A percentile compares a stretch with the other conserved stretches of the same genome.
Evolutionary conservation across 805 yeast genomes (phyloP).

Genomic region (Limtongia smithiae): DNA sequence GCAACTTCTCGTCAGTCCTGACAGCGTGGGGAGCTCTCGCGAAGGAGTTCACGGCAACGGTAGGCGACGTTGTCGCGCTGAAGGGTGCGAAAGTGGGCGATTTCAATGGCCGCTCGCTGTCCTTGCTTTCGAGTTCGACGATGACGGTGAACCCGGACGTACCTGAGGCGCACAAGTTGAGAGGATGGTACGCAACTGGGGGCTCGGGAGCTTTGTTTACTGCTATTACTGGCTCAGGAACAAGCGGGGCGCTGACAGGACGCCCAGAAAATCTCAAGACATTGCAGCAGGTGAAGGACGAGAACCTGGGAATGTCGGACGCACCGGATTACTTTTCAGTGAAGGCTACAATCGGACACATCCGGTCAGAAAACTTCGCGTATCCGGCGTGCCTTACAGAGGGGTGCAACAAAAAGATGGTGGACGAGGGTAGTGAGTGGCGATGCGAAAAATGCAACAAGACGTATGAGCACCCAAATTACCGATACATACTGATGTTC

Average conservation of each 20-base stretch:
- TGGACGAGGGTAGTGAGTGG: slow-evolving; percentile 71
- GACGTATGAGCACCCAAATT: slow-evolving; percentile 62
- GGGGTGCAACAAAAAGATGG: slow-evolving; percentile 79
- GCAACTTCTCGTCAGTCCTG: slow-evolving; percentile 67
- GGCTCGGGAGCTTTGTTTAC: slow-evolving; percentile 62
- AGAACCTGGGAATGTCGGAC: slow-evolving; percentile 67
- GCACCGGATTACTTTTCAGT: slow-evolving; percentile 73
- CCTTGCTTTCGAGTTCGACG: slow-evolving; percentile 75
- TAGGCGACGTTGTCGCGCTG: slow-evolving; percentile 76
- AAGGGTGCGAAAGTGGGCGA: slow-evolving; percentile 88
- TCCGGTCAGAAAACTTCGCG: slow-evolving; percentile 71
- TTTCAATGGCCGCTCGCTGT: slow-evolving; percentile 79
- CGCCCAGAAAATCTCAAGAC: slow-evolving; percentile 58
- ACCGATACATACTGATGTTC: slow-evolving; percentile 75
- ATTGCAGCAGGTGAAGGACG: slow-evolving; percentile 60
- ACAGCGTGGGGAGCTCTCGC: slow-evolving; percentile 94
- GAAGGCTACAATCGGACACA: slow-evolving; percentile 68
- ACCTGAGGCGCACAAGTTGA: slow-evolving; percentile 78
- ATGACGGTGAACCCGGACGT: slow-evolving; percentile 80
- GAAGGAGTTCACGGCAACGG: slow-evolving; percentile 64
- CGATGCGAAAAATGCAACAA: slow-evolving; percentile 89
- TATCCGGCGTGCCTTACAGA: slow-evolving; percentile 85
- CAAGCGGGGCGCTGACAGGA: slow-evolving; percentile 39
- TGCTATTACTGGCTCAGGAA: slow-evolving; percentile 46
- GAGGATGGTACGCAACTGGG: slow-evolving; percentile 86